These are phyloP conservation scores for Populus alba DNA, from an alignment of 345 rosid genomes.

Conservation along the genomic window DNA sequence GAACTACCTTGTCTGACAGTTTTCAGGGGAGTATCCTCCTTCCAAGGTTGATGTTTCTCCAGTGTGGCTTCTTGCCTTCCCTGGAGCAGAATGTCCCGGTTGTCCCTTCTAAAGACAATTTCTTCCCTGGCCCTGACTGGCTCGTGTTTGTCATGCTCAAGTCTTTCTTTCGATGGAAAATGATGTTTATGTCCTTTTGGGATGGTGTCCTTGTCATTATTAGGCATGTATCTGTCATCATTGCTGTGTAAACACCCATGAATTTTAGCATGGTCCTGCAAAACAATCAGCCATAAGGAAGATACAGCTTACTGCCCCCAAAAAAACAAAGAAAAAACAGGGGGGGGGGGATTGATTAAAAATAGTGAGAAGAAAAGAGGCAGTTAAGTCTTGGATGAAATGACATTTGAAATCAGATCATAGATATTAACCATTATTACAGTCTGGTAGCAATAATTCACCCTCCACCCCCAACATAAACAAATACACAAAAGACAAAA, in stretches of 20 bases:
- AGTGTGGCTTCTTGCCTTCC: constrained; percentile 37
- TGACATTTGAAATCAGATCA: neutral
- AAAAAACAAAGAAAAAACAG: neutral
- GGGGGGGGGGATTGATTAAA: neutral
- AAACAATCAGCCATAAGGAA: constrained; percentile 19
- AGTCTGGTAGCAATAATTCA: neutral
- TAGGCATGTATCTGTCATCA: constrained; percentile 32
- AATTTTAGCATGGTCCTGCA: constrained; percentile 48
- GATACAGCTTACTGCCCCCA: neutral
- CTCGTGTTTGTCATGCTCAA: constrained; percentile 18
- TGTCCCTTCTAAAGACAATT: constrained; percentile 29
- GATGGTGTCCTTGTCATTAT: constrained; percentile 30
- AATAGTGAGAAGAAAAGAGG: neutral
- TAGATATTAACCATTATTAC: neutral
- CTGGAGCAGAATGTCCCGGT: constrained; percentile 20
- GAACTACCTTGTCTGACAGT: constrained; percentile 45
- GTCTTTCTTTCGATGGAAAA: constrained; percentile 29
- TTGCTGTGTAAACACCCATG: constrained; percentile 26
- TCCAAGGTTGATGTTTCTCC: constrained; percentile 37
- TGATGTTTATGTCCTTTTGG: constrained; percentile 27
- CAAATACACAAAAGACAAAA: neutral
- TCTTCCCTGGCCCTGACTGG: constrained; percentile 26
- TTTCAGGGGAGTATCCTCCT: constrained; percentile 41
- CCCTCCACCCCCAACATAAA: neutral
- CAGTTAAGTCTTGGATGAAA: neutral